A percentile compares a stretch with the other conserved stretches of the same genome.
Evolutionary conservation across 2,329 filamentous ascomycete species (phyloP).

Genomic region (Microdochium bolleyi): DNA sequence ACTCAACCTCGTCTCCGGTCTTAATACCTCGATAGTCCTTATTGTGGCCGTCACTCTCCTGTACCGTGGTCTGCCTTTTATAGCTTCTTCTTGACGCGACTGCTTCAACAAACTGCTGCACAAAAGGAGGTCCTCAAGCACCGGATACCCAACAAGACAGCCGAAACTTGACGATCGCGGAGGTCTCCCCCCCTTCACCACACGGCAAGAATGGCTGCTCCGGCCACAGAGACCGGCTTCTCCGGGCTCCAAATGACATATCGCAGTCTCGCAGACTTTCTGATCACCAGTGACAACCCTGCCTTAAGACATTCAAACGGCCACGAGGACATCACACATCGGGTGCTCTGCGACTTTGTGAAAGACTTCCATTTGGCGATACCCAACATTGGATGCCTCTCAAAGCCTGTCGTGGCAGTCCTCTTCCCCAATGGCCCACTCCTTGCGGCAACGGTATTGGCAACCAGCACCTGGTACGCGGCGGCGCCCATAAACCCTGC

Average conservation of each 20-base stretch:
- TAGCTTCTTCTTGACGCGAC: too few relatives aligned
- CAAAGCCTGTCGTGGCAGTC: conserved; percentile 38
- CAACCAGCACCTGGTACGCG: conserved; percentile 40
- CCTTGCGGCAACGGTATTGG: conserved; percentile 40
- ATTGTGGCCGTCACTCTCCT: too few relatives aligned
- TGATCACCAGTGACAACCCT: conserved; percentile 15
- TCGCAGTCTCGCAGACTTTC: conserved; percentile 28
- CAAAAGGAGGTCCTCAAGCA: too few relatives aligned
- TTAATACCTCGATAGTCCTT: too few relatives aligned
- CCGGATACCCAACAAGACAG: too few relatives aligned
- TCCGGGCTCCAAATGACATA: conserved; percentile 11
- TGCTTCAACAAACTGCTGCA: too few relatives aligned
- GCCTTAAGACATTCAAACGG: conserved; percentile 17
- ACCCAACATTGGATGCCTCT: conserved; percentile 1
- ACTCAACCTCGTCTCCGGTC: too few relatives aligned
- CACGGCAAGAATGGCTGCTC: background rate
- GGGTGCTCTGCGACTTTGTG: conserved; percentile 21
- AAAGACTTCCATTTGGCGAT: conserved; percentile 21
- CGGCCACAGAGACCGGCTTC: background rate
- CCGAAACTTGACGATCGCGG: too few relatives aligned
- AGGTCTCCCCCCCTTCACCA: background rate
- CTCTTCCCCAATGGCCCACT: conserved; percentile 45
- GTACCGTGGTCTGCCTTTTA: too few relatives aligned
- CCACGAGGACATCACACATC: conserved; percentile 20
- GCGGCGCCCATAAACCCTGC: conserved; percentile 43